These are phyloP conservation scores for Tetratostichococcus sp. DNA, from an alignment of 139 green algal genomes.

Conservation along the genomic window DNA sequence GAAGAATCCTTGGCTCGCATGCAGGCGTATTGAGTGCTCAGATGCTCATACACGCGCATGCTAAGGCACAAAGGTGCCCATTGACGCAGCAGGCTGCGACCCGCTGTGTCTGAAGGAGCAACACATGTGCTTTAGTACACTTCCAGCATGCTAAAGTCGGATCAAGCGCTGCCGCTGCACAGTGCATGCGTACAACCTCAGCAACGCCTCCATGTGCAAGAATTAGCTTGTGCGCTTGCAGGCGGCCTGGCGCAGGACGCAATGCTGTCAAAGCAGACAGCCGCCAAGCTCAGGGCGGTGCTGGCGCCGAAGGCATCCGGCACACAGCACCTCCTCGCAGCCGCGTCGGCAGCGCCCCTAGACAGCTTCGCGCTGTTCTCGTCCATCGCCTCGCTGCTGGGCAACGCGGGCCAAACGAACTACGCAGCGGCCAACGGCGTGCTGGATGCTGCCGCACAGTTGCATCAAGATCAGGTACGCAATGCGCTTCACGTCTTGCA, in stretches of 20 bases:
- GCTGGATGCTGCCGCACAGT: conserved; percentile 31
- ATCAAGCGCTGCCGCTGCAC: too few species aligned
- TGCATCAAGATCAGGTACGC: not conserved
- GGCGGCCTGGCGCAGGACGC: conserved; percentile 56
- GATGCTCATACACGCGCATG: too few species aligned
- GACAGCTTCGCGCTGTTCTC: conserved; percentile 52
- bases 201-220: too few species aligned
- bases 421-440: conserved; percentile 50
- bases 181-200: too few species aligned
- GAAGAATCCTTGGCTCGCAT: too few species aligned
- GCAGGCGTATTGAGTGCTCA: too few species aligned
- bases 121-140: too few species aligned
- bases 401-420: conserved; percentile 52
- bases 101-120: too few species aligned
- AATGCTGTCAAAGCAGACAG: conserved; percentile 35
- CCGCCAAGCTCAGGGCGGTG: conserved; percentile 17
- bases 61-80: too few species aligned
- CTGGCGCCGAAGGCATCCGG: conserved; percentile 61
- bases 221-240: conserved; percentile 2
- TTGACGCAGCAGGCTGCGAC: too few species aligned
- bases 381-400: conserved; percentile 47
- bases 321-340: conserved; percentile 47
- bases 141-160: too few species aligned
- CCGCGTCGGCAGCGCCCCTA: not conserved
- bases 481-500: conserved; percentile 1